Evolutionary conservation across 805 yeast species (phyloP), one percentile per base, ranked within the genome.

Genomic region (Wickerhamiella nectarea): DNA sequence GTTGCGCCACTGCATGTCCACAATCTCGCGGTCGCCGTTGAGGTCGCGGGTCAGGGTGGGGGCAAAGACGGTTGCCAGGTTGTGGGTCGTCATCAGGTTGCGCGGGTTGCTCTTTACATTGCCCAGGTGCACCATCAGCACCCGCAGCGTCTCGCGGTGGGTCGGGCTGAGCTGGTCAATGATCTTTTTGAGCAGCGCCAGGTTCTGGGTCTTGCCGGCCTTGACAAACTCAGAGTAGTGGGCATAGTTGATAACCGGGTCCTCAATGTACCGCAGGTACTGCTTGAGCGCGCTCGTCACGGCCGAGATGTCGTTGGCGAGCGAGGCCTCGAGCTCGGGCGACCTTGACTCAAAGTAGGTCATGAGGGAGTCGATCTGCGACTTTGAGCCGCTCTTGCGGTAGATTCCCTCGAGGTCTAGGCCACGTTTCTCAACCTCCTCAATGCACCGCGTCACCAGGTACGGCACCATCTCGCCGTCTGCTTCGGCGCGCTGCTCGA

Each of bases 21-120:
- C 56, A 59, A 91, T 74, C 59, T 91, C 98, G 44, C 78, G 72
- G 50, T 80, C 85, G 6, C 94, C 87, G 34, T 76, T 70, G 47
- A 70, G 64, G 54, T 85, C 94, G 38, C 94, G 70, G 0, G 86
- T 79, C 36, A 91, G 63, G 6, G 95, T 85, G 3, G 98, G 97
- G 1, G 95, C 94, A 68, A 91, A 91, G 6, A 89, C 95, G 36
- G 91, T 84, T 0, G 95, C 78, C 43, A 91, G 63, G 55, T 91
- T 86, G 60, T 77, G 77, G 52, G 72, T 67, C 34, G 73, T 82
- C 98, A 91, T 91, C 59, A 87, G 70, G 58, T 87, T 91, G 36
- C 62, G 56, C 10, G 60, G 60, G 36, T 74, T 67, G 21, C 65
- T 59, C 33, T 75, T 73, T 25, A 91, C 78, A 44, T 65, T 61